These are phyloP conservation scores for Cutaneotrichosporon sp. DNA, from an alignment of 1,284 basidiomycete species.

Conservation along the genomic window DNA sequence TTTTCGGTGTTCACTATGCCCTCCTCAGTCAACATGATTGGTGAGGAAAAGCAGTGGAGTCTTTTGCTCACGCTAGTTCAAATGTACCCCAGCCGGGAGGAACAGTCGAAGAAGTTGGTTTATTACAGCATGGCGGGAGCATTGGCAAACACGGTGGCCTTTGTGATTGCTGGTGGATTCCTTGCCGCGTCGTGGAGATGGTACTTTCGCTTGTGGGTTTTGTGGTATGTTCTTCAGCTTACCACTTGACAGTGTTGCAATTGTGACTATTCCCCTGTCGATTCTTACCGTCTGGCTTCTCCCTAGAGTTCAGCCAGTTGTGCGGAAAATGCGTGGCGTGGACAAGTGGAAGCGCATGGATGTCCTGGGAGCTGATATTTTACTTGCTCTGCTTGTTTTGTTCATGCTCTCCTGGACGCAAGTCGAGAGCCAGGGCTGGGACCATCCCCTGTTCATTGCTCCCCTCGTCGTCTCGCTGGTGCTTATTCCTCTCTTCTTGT, in stretches of 20 bases:
- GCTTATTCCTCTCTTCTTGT: constrained; percentile 18
- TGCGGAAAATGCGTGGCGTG: constrained; percentile 28
- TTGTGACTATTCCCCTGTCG: constrained; percentile 36
- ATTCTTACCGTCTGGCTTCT: constrained; percentile 36
- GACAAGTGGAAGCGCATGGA: constrained; percentile 47
- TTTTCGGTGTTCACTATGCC: constrained; percentile 44
- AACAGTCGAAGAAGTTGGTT: constrained; percentile 39
- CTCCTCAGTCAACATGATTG: constrained; percentile 42
- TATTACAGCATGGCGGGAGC: constrained; percentile 42
- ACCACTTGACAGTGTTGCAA: constrained; percentile 22
- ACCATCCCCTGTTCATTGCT: constrained; percentile 41
- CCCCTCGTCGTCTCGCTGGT: constrained; percentile 32
- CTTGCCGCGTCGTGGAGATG: constrained; percentile 41
- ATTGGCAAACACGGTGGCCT: constrained; percentile 26
- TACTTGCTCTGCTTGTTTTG: constrained; percentile 35
- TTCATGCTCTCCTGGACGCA: constrained; percentile 47
- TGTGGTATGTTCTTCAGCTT: too few species aligned
- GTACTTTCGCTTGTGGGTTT: constrained; percentile 41
- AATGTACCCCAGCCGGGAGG: constrained; percentile 38
- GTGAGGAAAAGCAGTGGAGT: neutral
- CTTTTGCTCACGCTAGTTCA: constrained; percentile 21
- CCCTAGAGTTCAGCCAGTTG: constrained; percentile 41
- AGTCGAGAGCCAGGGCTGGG: constrained; percentile 36
- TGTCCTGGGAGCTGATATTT: constrained; percentile 36
- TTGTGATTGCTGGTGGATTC: constrained; percentile 43